Evolutionary conservation across 345 rosid species (phyloP), one percentile per base, ranked within the genome.

Genomic region (Dipteronia dyeriana): DNA sequence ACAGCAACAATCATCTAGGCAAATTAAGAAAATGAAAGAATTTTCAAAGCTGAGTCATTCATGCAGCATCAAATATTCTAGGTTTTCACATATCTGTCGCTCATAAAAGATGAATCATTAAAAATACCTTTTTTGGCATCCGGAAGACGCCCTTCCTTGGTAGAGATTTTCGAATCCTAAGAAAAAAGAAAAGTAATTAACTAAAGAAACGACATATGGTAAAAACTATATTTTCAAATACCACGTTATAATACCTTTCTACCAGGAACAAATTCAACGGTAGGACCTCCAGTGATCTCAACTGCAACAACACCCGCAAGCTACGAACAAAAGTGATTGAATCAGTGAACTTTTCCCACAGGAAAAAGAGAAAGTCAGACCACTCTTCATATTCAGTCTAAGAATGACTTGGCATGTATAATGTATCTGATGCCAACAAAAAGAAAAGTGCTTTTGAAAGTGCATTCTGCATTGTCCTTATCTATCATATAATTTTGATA

Each of bases 301-400:
- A 93, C 97, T 51, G 99, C 99, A 85, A 93, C 97, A 83, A 92
- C 97, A 78, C 98, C 99, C 1, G 97, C 97, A 83, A 95, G 92
- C 98, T 93, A 85, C 51, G 84, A 75, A 31, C 60, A 75, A 11
- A 56, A 80, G 38, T 13, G 41, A 76, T 56, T 9, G 49, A 19
- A 11, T 59, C 26, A 59, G 63, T 59, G 26, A 6, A 9, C 26
- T 59, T 59, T 59, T 59, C 26, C 22, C 11, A 22, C 23, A 59
- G 49, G 49, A 10, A 20, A 59, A 59, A 53, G n/a, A 16, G 66
- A 53, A 75, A 71, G 41, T 41, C n/a, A 54, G 20, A 53, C 57
- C 6, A 53, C 57, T 16, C 26, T 59, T 59, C 63, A 59, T 43
- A 67, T 34, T 53, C 64, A n/a, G 9, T 54, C 16, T 19, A 53